Base-by-base conservation (phyloP, 495 filamentous ascomycete genomes). In the Xylaria flabelliformis region DNA sequence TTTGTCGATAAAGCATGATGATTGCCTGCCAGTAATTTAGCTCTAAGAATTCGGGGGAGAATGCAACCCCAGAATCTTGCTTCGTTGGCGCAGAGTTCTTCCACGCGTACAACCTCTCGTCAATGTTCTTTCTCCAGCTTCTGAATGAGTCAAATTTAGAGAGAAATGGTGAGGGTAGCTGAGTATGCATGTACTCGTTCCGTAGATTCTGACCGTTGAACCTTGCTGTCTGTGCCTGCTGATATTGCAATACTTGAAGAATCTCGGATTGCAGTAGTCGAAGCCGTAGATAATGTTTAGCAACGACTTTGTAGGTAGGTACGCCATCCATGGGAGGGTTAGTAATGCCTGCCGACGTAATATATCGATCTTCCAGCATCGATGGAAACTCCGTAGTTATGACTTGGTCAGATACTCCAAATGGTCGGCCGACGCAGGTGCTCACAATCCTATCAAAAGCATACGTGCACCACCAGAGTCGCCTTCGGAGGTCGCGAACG, bases 21-120 rank as follows among this genome's bases (percentile, higher is more conserved):
- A 98, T 89, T n/a, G 94, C 93, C 80, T 98, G 95, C 94, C 94
- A 98, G 79, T 98, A 98, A 78, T 98, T 98, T 62, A 98, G 81
- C 72, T 97, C 93, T 7, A 98, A 83, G 73, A 98, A 95, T 62
- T 97, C 90, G 10, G 91, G 89, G 6, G 91, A 92, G 80, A 98
- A 98, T 9, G 88, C 87, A 29, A 98, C 95, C 10, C 94, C 94
- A 0, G 91, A 97, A 39, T 97, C 90, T 26, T 87, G 78, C 72
- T 90, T 91, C 2, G 85, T 90, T 1, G 95, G 95, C 3, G 94
- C 91, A 50, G 90, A 88, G 58, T 91, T 90, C 72, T 95, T 95
- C 95, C 95, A 98, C 75, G 96, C 91, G 71, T 88, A 91, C 62
- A 98, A 79, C 56, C 95, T 88, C 68, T 88, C 87, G 81, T 97